Evolutionary conservation across 2,329 filamentous ascomycete genomes (phyloP), one percentile per base, ranked within the genome.

Genomic region (Purpureocillium takamizusanense): DNA sequence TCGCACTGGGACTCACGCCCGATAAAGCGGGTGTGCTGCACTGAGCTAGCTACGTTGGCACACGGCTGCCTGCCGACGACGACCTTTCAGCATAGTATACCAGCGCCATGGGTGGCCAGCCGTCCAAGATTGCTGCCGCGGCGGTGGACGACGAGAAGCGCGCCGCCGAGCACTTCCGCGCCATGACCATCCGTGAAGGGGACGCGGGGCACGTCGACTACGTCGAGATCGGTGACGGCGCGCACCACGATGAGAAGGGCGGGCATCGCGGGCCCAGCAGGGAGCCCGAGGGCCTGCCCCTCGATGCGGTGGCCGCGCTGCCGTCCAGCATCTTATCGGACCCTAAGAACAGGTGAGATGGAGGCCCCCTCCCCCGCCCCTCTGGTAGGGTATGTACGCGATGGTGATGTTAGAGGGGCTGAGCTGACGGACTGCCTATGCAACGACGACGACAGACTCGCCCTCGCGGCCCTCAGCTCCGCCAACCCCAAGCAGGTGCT

Each of bases 391-490:
- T 9, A 28, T 28, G n/a, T n/a, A n/a, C n/a, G n/a, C n/a, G n/a
- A n/a, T n/a, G n/a, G n/a, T n/a, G n/a, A n/a, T n/a, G n/a, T n/a
- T n/a, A n/a, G n/a, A n/a, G n/a, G n/a, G n/a, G n/a, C n/a, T n/a
- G n/a, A n/a, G n/a, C n/a, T n/a, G n/a, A n/a, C n/a, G n/a, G n/a
- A n/a, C n/a, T n/a, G n/a, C n/a, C n/a, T n/a, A n/a, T n/a, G n/a
- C n/a, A n/a, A n/a, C n/a, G n/a, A n/a, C n/a, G n/a, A n/a, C n/a
- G n/a, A n/a, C 38, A 85, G 84, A 44, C 78, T 94, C 12, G 86
- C 86, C 5, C 71, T 92, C 27, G 78, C 81, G 2, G 84, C 84
- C 2, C 67, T 94, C 36, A 81, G 76, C 54, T 69, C 74, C 9
- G 78, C 81, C 46, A 72, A 85, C 44, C 80, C 84, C 7, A 72